phyloP scores from a whole-genome alignment of 2,329 filamentous ascomycete genomes.

The Elsinoe perseae region DNA sequence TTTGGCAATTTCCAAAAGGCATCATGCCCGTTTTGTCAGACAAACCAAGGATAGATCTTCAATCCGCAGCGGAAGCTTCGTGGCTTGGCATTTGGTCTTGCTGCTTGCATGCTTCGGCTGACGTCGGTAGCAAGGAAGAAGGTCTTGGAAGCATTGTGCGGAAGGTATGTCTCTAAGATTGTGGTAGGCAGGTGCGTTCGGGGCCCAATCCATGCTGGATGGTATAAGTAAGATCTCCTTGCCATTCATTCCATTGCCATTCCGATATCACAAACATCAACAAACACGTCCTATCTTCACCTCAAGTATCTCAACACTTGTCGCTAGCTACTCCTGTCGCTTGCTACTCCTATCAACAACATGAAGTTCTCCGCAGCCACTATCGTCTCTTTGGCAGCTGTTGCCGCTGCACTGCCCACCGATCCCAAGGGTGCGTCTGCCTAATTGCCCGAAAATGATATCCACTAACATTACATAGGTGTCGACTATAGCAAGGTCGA shows the following conservation, averaged over 20 bases:
- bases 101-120: slow-evolving; percentile 2
- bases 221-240: slow-evolving; percentile 5
- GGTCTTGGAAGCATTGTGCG: background rate
- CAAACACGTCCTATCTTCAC: background rate
- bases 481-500: slow-evolving; percentile 13
- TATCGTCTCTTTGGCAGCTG: slow-evolving; percentile 13
- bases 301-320: background rate
- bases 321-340: background rate
- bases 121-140: background rate
- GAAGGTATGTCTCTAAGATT: background rate
- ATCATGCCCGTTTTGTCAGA: slow-evolving; percentile 13
- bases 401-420: slow-evolving; percentile 14
- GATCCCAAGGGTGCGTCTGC: slow-evolving; percentile 14
- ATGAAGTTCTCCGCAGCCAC: slow-evolving; percentile 18
- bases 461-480: background rate
- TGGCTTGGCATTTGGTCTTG: background rate
- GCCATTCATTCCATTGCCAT: background rate
- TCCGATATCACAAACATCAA: background rate
- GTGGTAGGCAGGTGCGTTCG: background rate
- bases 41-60: slow-evolving; percentile 12
- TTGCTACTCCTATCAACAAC: background rate
- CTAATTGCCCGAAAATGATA: background rate
- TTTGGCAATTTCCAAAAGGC: slow-evolving; percentile 1
- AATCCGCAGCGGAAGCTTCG: slow-evolving; percentile 1
- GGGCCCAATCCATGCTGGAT: background rate